Percentiles rank a stretch among this genome's conserved stretches.
phyloP scores from a whole-genome alignment of 805 yeast genomes.

The Candida alai region DNA sequence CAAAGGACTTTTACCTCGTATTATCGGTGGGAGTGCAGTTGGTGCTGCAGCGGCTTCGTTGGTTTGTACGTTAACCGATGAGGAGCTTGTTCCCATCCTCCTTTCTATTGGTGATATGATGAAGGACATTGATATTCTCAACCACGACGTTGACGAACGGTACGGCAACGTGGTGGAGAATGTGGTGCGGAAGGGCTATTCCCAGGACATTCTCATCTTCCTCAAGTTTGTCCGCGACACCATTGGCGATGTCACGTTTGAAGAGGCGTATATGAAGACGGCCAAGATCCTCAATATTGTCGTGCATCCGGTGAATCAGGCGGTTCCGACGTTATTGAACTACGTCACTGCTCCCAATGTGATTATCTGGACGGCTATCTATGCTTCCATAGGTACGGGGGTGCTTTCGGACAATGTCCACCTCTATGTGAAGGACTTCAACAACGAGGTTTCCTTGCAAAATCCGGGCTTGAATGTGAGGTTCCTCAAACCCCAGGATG shows the following conservation, averaged over 20 bases:
- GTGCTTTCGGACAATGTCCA: conserved; percentile 54
- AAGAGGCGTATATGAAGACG: conserved; percentile 81
- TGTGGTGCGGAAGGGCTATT: conserved; percentile 73
- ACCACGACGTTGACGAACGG: conserved; percentile 54
- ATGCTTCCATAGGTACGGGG: conserved; percentile 78
- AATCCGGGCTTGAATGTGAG: conserved; percentile 39
- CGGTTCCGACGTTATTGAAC: conserved; percentile 72
- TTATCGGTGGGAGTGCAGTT: conserved; percentile 87
- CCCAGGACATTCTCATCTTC: conserved; percentile 79
- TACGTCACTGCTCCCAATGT: conserved; percentile 93
- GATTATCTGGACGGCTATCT: conserved; percentile 83
- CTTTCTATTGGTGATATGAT: conserved; percentile 37
- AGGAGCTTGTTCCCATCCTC: conserved; percentile 52
- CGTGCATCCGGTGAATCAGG: conserved; percentile 72
- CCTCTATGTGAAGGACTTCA: conserved; percentile 58
- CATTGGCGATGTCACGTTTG: conserved; percentile 84
- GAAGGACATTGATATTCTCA: conserved; percentile 42
- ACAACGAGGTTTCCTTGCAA: conserved; percentile 54
- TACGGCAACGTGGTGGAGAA: conserved; percentile 71
- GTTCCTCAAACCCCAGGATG: conserved; percentile 43
- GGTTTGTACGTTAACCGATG: conserved; percentile 68
- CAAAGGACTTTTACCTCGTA: conserved; percentile 73
- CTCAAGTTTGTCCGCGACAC: conserved; percentile 71
- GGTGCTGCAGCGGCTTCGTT: conserved; percentile 92
- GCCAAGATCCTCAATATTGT: conserved; percentile 80